Evolutionary conservation across 202 grass and related monocot species (phyloP), one percentile per base, ranked within the genome.

Genomic region (Carex sylvatica): DNA sequence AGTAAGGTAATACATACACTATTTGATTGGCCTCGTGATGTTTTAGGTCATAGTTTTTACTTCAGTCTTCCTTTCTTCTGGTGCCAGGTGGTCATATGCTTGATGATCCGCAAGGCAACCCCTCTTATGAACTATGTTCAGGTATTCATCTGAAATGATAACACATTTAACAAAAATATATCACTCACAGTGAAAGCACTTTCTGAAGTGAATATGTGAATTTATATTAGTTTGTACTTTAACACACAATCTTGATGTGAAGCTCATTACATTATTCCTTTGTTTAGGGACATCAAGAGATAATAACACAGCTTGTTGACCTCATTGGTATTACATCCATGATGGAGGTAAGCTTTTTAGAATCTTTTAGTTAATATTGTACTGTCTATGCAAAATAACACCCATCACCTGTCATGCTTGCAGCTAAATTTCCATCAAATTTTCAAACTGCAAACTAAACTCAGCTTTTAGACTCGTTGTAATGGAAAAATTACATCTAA

Each of bases 251-350:
- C 9, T 83, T 13, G 8, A 81, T 81, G 74, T 81, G 74, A 58
- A 28, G 52, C 65, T 81, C 46, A 84, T 42, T 30, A 83, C 75
- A 52, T 38, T 75, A 46, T 59, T 84, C 44, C 40, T 69, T 78
- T 54, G 55, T 61, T 42, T 80, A 99, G 96, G 88, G 53, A 38
- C 96, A 99, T 87, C 91, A 88, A 74, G 89, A 92, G 66, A 93
- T 99, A 84, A 89, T 99, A 65, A 42, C 74, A 16, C 96, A 99
- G 79, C 93, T 99, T 88, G 93, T 99, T 11, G 93, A 99, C 74
- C 89, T 99, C 61, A 93, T 99, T 85, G 93, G 92, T 30, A 96
- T 99, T 80, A 99, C 96, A 87, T 99, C 96, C 16, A 87, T 99
- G 75, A 96, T 99, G 91, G 96, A 99, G 91, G 96, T 87, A 88